phyloP scores from a whole-genome alignment of 345 rosid genomes.

The Melaleuca quinquenervia region DNA sequence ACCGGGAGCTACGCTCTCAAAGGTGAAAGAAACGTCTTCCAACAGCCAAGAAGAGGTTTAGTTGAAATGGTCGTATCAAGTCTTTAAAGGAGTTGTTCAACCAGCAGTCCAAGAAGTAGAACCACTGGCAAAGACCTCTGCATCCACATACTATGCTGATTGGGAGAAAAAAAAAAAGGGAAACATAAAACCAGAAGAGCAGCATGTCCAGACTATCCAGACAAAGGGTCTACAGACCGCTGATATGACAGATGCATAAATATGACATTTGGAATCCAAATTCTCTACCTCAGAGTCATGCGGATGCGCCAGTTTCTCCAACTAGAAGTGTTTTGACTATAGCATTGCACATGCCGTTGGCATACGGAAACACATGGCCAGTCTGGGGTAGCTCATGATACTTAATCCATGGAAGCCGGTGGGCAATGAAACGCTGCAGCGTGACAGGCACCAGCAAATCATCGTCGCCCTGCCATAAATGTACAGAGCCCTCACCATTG shows the following conservation, averaged over 20 bases:
- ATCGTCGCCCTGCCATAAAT: slow-evolving; percentile 58
- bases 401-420: slow-evolving; percentile 48
- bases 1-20: neutral
- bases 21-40: neutral
- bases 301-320: neutral
- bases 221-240: neutral
- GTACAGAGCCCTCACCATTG: slow-evolving; percentile 34
- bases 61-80: neutral
- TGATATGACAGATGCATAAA: neutral
- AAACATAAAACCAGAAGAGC: neutral
- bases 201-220: neutral
- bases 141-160: neutral
- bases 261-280: neutral
- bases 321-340: slow-evolving; percentile 34
- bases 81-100: neutral
- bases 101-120: neutral
- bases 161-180: neutral
- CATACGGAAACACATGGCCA: slow-evolving; percentile 42
- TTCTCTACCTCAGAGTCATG: neutral
- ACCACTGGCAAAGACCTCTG: neutral
- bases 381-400: slow-evolving; percentile 48
- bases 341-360: slow-evolving; percentile 24
- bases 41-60: neutral
- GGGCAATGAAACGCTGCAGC: slow-evolving; percentile 38
- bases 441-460: slow-evolving; percentile 38